Percentiles rank a stretch among this genome's conserved stretches.
phyloP scores from a whole-genome alignment of 176 grass and related monocot genomes.

The Aegilops bicornis region DNA sequence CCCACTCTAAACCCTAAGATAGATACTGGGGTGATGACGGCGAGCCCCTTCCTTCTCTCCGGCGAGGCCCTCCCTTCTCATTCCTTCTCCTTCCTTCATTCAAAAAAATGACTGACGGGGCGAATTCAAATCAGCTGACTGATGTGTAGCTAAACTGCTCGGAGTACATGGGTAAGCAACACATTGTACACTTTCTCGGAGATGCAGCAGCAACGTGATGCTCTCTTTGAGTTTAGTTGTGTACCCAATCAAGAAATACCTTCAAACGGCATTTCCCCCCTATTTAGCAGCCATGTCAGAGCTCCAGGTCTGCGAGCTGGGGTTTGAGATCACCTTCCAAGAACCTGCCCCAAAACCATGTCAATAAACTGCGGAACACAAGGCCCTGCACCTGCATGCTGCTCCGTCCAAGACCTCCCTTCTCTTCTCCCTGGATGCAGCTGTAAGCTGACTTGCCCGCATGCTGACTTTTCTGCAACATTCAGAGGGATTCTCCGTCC shows the following conservation, averaged over 20 bases:
- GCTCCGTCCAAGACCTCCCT: conserved; percentile 21
- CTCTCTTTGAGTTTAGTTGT: conserved; percentile 14
- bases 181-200: neutral
- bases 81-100: no score
- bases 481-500: conserved; percentile 12
- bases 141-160: no score
- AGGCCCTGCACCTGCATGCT: conserved; percentile 5
- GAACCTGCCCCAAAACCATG: conserved; percentile 30
- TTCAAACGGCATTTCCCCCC: neutral
- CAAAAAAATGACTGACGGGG: no score
- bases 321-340: conserved; percentile 43
- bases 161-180: neutral
- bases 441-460: conserved; percentile 24
- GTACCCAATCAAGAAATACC: neutral
- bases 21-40: no score
- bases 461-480: neutral
- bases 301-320: conserved; percentile 1
- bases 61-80: no score
- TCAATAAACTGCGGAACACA: conserved; percentile 39
- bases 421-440: conserved; percentile 24
- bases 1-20: no score
- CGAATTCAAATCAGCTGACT: no score
- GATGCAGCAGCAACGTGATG: neutral
- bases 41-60: no score
- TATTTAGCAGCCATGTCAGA: neutral